Conservation (phyloP, 768 basidiomycete species). For the Agrocybe pediades region DNA sequence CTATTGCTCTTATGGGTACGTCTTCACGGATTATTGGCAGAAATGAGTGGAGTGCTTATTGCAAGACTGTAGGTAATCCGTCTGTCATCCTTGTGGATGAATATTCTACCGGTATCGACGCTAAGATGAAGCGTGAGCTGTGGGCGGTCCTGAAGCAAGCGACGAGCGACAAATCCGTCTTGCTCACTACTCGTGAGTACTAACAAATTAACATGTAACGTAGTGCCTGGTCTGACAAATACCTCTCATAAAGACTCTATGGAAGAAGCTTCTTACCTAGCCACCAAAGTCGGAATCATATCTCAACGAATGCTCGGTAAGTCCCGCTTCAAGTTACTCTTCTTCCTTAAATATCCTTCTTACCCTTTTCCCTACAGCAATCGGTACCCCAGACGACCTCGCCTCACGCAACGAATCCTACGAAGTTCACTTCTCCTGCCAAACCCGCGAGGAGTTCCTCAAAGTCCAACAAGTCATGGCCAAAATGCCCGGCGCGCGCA, state of each 20-base stretch:
- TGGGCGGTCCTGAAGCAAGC: slow-evolving; percentile 74
- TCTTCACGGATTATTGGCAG: neutral
- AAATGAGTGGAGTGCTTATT: neutral
- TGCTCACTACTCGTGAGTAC: slow-evolving; percentile 69
- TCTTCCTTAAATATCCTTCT: neutral
- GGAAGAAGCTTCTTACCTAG: slow-evolving; percentile 27
- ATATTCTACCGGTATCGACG: slow-evolving; percentile 82
- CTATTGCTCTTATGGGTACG: slow-evolving; percentile 67
- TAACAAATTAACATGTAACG: neutral
- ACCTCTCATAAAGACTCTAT: slow-evolving; percentile 19
- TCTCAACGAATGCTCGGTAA: slow-evolving; percentile 21
- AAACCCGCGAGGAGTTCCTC: slow-evolving; percentile 44
- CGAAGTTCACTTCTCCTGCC: slow-evolving; percentile 65
- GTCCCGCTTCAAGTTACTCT: neutral
- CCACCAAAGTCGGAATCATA: slow-evolving; percentile 21
- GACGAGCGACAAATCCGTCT: slow-evolving; percentile 64
- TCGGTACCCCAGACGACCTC: slow-evolving; percentile 20
- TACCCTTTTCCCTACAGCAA: slow-evolving; percentile 29
- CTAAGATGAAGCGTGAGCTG: slow-evolving; percentile 83
- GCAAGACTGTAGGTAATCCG: slow-evolving; percentile 58
- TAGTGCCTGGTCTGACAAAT: neutral
- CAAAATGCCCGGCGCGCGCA: slow-evolving; percentile 50
- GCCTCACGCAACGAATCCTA: slow-evolving; percentile 20
- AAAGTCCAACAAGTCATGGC: slow-evolving; percentile 52
- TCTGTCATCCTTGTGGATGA: slow-evolving; percentile 80